Evolutionary conservation across 495 filamentous ascomycete species (phyloP).

Genomic region (Geoglossum glabrum): DNA sequence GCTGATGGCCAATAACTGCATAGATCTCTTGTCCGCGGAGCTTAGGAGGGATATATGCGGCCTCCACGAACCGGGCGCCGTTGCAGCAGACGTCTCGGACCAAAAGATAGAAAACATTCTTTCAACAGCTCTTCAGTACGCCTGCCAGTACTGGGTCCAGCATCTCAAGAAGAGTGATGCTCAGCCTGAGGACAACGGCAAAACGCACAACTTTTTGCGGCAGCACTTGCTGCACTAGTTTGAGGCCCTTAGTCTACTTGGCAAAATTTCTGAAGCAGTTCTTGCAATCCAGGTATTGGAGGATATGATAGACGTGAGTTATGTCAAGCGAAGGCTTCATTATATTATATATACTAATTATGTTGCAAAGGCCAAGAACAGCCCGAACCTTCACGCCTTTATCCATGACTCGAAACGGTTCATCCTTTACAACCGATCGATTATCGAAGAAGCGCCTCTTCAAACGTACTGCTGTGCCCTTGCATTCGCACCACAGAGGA

Average conservation of each 20-base stretch:
- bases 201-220: neutral
- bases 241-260: neutral
- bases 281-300: neutral
- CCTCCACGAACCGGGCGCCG: constrained; percentile 15
- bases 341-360: neutral
- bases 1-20: constrained; percentile 19
- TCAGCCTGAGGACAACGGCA: neutral
- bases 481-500: neutral
- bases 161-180: constrained; percentile 20
- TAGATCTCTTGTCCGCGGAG: constrained; percentile 16
- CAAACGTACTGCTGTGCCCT: constrained; percentile 12
- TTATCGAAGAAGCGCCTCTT: constrained; percentile 14
- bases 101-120: constrained; percentile 12
- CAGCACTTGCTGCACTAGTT: neutral
- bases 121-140: constrained; percentile 18
- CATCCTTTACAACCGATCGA: too few relatives aligned
- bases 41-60: constrained; percentile 23
- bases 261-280: neutral
- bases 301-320: too few relatives aligned
- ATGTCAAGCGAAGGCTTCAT: neutral
- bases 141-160: constrained; percentile 26
- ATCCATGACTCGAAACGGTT: constrained; percentile 20
- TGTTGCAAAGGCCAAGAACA: neutral
- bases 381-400: constrained; percentile 9
- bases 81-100: constrained; percentile 4